A percentile compares a stretch with the other conserved stretches of the same genome.
phyloP scores from a whole-genome alignment of 2,329 filamentous ascomycete species.

The Mollisiaceae sp. region DNA sequence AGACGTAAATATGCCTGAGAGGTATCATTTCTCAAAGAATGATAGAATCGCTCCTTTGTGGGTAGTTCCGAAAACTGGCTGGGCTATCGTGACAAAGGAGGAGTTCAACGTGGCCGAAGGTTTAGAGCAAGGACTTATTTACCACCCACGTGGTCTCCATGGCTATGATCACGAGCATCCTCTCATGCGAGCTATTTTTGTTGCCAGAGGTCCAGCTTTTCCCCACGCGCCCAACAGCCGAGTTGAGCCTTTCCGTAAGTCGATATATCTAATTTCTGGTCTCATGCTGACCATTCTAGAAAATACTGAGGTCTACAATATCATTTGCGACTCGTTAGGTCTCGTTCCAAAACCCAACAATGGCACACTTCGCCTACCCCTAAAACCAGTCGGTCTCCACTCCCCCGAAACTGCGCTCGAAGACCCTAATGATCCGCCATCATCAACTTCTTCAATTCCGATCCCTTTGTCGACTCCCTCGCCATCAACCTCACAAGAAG shows the following conservation, averaged over 20 bases:
- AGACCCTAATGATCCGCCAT: conserved; percentile 57
- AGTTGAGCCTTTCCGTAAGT: conserved; percentile 80
- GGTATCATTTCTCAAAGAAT: conserved; percentile 90
- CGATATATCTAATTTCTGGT: background rate
- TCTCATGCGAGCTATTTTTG: conserved; percentile 94
- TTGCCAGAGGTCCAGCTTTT: conserved; percentile 91
- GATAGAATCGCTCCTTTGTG: conserved; percentile 91
- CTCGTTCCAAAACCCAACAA: conserved; percentile 80
- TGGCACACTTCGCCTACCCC: conserved; percentile 77
- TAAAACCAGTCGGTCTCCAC: conserved; percentile 55
- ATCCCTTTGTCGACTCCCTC: conserved; percentile 6
- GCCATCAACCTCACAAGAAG: conserved; percentile 13
- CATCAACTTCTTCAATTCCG: background rate
- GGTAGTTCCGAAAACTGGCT: conserved; percentile 91
- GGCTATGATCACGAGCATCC: conserved; percentile 96
- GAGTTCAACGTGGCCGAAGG: conserved; percentile 79
- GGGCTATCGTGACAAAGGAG: conserved; percentile 82
- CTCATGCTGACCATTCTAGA: conserved; percentile 56
- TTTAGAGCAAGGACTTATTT: conserved; percentile 66
- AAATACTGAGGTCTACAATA: conserved; percentile 95
- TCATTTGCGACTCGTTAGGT: conserved; percentile 86
- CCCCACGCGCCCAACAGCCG: conserved; percentile 82
- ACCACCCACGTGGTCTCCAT: conserved; percentile 84
- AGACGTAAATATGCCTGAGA: conserved; percentile 85
- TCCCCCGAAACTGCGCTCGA: conserved; percentile 53